Conservation (phyloP, 805 yeast genomes). For the Suhomyces sp. region DNA sequence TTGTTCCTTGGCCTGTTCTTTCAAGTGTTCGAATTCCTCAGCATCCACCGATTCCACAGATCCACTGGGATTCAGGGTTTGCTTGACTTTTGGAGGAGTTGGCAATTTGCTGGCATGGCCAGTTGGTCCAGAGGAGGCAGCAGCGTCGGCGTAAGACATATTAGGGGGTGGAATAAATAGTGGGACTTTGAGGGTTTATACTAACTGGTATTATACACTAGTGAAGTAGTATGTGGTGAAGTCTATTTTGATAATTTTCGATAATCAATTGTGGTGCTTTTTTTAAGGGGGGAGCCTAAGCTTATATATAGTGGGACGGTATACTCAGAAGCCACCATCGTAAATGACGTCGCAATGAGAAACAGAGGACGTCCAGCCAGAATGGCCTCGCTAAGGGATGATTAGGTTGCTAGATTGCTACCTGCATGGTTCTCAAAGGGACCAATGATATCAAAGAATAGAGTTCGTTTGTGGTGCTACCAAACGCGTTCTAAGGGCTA, state of each 20-base stretch:
- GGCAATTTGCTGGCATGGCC: conserved; percentile 34
- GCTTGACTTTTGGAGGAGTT: conserved; percentile 23
- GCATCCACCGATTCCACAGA: conserved; percentile 22
- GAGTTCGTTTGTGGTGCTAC: no score
- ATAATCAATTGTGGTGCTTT: no score
- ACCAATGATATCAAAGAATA: no score
- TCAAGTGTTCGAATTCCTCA: conserved; percentile 22
- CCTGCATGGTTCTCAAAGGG: no score
- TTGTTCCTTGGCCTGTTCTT: conserved; percentile 19
- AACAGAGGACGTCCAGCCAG: neutral
- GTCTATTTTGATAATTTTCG: no score
- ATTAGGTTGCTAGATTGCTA: conserved; percentile 6
- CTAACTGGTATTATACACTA: no score
- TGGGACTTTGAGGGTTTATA: no score
- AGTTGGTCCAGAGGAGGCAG: conserved; percentile 39
- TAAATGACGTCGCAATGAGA: conserved; percentile 3
- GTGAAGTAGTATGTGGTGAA: no score
- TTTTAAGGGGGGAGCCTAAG: conserved; percentile 7
- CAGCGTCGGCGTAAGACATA: conserved; percentile 40
- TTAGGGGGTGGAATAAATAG: neutral
- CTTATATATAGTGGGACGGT: no score
- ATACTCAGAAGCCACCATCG: conserved; percentile 1
- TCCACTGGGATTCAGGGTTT: conserved; percentile 23
- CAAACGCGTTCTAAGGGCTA: no score
- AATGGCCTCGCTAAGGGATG: no score